These are phyloP conservation scores for Cantharellus cinnabarinus DNA, from an alignment of 768 basidiomycete species.

Conservation along the genomic window DNA sequence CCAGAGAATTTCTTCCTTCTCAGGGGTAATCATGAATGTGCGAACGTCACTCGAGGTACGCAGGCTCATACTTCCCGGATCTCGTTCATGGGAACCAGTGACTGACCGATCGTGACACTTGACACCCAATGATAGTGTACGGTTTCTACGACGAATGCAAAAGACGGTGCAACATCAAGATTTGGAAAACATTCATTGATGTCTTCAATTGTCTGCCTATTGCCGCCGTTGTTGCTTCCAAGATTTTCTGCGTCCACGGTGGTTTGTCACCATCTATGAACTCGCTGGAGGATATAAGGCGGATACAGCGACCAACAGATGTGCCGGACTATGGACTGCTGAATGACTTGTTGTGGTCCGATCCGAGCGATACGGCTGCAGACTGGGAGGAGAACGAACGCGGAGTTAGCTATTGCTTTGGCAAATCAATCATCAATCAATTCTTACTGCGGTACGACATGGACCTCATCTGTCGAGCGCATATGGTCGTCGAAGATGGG, in stretches of 20 bases:
- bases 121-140: constrained; percentile 40
- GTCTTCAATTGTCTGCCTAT: constrained; percentile 99
- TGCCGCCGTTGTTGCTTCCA: constrained; percentile 93
- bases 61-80: constrained; percentile 1
- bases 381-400: constrained; percentile 99
- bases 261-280: constrained; percentile 83
- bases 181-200: constrained; percentile 99
- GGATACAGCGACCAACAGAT: constrained; percentile 93
- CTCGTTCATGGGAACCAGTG: background rate
- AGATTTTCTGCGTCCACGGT: constrained; percentile 98
- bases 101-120: background rate
- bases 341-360: constrained; percentile 94
- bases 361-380: constrained; percentile 89
- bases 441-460: constrained; percentile 89
- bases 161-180: constrained; percentile 96
- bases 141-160: constrained; percentile 99
- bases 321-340: constrained; percentile 96
- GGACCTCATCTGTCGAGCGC: constrained; percentile 97
- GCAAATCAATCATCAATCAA: constrained; percentile 90
- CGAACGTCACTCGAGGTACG: constrained; percentile 94
- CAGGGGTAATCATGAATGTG: constrained; percentile 97
- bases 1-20: constrained; percentile 98
- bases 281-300: constrained; percentile 96
- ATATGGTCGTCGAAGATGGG: constrained; percentile 99
- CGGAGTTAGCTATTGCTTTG: constrained; percentile 97